Evolutionary conservation across 208 protist species (phyloP), one percentile per base, ranked within the genome.

Genomic region (Acanthamoeba castellanii): DNA sequence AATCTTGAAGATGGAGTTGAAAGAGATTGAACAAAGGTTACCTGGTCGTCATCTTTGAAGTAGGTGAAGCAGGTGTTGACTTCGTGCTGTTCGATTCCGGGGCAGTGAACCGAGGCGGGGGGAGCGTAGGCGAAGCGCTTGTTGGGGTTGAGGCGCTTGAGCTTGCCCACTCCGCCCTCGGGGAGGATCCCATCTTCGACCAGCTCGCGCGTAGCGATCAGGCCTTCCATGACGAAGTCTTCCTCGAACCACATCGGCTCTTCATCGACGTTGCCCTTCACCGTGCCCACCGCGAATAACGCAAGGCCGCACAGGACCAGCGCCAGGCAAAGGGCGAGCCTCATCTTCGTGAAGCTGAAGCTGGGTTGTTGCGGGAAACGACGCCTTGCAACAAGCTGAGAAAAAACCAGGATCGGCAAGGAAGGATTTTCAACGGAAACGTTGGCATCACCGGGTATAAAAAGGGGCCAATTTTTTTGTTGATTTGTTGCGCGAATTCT

Each of bases 11-110:
- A 52, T 52, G n/a, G n/a, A n/a, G n/a, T n/a, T n/a, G 22, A 78
- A 78, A n/a, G 37, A 47, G 16, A 78, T 45, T 0, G 20, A 45
- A 45, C 14, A 2, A n/a, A 47, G 8, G 0, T 18, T 45, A 78
- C 70, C 70, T 45, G 25, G 70, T 78, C 70, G 8, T 16, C 1
- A 11, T 78, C 30, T n/a, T 78, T 9, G 30, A 47, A 78, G 70
- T 78, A 78, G 70, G 70, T 27, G 70, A 78, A 78, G 70, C 70
- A 78, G 32, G 9, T 45, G 30, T 78, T 78, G 30, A 78, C 70
- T 37, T 78, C 70, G 70, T 45, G 27, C 61, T 68, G 61, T 1
- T 55, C 13, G 8, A 9, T 55, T 55, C 11, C 70, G 1, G 70
- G 30, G 37, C 37, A 45, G 9, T 78, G 16, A 9, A 8, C 1